Conservation (phyloP, 129 eudicot species). For the Ambrosia artemisiifolia region DNA sequence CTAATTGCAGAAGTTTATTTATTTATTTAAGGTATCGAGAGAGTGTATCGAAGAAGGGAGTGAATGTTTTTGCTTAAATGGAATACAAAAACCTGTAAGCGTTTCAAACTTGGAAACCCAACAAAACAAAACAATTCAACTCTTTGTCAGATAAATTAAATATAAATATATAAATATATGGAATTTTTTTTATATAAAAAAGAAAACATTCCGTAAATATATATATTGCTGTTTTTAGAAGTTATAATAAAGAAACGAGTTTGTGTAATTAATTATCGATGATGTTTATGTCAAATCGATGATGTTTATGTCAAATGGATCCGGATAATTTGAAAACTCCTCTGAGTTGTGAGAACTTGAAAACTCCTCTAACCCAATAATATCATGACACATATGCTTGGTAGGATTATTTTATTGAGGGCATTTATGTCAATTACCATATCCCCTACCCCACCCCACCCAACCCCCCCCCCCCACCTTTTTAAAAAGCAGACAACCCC, state of each 20-base stretch:
- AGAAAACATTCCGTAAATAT: not conserved
- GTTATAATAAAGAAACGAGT: not conserved
- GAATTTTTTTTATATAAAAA: not conserved
- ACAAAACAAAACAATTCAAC: conserved; percentile 23
- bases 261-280: too few species aligned
- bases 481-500: too few species aligned
- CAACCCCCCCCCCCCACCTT: too few species aligned
- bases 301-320: too few species aligned
- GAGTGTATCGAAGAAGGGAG: conserved; percentile 7
- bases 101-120: conserved; percentile 30
- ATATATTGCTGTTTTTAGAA: not conserved
- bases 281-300: too few species aligned
- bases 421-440: too few species aligned
- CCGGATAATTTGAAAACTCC: too few species aligned
- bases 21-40: not conserved
- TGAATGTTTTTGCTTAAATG: conserved; percentile 28
- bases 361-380: too few species aligned
- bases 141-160: conserved; percentile 24
- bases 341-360: too few species aligned
- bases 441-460: too few species aligned
- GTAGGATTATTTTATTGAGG: too few species aligned
- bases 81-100: conserved; percentile 28
- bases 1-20: conserved; percentile 14
- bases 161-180: not conserved
- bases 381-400: too few species aligned